Base-by-base conservation (phyloP, 2,329 filamentous ascomycete species). In the Penicillium polonicum region DNA sequence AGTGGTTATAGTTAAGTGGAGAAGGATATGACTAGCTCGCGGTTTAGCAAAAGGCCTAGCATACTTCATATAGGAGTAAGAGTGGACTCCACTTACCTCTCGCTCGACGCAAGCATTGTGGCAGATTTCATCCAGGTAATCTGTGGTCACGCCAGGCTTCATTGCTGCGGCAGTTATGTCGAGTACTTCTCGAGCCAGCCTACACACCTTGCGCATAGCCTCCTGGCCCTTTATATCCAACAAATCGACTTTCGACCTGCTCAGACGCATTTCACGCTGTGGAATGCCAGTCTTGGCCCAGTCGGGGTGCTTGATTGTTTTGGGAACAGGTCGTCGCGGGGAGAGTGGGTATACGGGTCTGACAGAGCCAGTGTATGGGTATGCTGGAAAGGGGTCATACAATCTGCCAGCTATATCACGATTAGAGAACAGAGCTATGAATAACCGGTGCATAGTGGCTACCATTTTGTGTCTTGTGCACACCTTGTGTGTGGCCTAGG, bases 31-130 rank as follows among this genome's bases (percentile, higher is more conserved):
- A 88, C 91, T 96, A 59, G 23, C 41, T 42, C n/a, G 1, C 1
- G 13, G 15, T 19, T 54, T 41, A 58, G 49, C 17, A 3, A 31
- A 3, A 48, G 19, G 31, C 1, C 17, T 13, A 5, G 29, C 5
- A 21, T 31, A 12, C 10, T 31, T 48, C 5, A 29, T 1, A 9
- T 12, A 29, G 25, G 2, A 23, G 31, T 17, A 8, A 5, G 6
- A 31, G 6, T 8, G 33, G n/a, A 17, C 27, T 2, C 2, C 17
- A 73, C 88, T 79, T 76, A 95, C 91, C 31, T 65, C 52, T 75
- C 92, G 84, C 76, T 96, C 92, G 65, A 96, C 80, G 70, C 90
- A 95, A 49, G 92, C 92, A 63, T 94, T 90, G 79, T 96, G 92
- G 45, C 94, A 91, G 62, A 96, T 80, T 74, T 92, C 88, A 71